A percentile compares a stretch with the other conserved stretches of the same genome.
phyloP scores from a whole-genome alignment of 768 basidiomycete genomes.

The Leccinum subtestaceum region DNA sequence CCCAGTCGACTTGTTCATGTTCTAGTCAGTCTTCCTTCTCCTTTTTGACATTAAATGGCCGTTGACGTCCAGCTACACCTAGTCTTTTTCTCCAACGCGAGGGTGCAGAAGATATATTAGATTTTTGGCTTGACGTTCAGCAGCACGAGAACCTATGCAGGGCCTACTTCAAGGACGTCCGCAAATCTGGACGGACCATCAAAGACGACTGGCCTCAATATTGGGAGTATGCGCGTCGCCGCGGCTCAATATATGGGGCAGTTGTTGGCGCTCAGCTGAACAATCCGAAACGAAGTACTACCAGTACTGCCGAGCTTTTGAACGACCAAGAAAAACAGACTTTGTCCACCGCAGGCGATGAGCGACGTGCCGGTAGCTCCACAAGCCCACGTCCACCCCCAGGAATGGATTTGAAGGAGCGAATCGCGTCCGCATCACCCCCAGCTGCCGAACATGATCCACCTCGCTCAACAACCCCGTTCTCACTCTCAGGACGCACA shows the following conservation, averaged over 20 bases:
- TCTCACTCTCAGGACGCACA: constrained; percentile 71
- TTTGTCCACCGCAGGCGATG: constrained; percentile 46
- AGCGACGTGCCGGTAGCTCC: constrained; percentile 51
- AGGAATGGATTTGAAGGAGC: constrained; percentile 32
- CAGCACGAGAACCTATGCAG: constrained; percentile 99
- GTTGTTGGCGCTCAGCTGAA: constrained; percentile 72
- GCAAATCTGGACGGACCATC: constrained; percentile 89
- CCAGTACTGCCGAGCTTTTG: constrained; percentile 72
- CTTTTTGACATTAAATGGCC: not conserved
- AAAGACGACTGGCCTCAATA: constrained; percentile 99
- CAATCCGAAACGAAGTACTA: constrained; percentile 72
- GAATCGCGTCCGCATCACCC: constrained; percentile 45
- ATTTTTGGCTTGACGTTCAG: constrained; percentile 99
- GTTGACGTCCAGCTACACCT: constrained; percentile 9
- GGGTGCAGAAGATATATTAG: constrained; percentile 92
- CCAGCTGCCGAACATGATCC: constrained; percentile 46
- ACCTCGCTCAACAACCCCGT: constrained; percentile 74
- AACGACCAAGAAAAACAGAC: constrained; percentile 69
- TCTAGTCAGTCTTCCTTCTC: constrained; percentile 68
- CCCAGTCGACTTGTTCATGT: constrained; percentile 98
- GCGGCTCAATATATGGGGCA: constrained; percentile 92
- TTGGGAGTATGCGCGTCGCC: constrained; percentile 87
- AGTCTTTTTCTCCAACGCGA: constrained; percentile 96
- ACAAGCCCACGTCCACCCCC: constrained; percentile 53
- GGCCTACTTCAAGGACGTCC: constrained; percentile 98